Evolutionary conservation across 106 monocot genomes (phyloP), one percentile per base, ranked within the genome.

Genomic region (Allium cepa): DNA sequence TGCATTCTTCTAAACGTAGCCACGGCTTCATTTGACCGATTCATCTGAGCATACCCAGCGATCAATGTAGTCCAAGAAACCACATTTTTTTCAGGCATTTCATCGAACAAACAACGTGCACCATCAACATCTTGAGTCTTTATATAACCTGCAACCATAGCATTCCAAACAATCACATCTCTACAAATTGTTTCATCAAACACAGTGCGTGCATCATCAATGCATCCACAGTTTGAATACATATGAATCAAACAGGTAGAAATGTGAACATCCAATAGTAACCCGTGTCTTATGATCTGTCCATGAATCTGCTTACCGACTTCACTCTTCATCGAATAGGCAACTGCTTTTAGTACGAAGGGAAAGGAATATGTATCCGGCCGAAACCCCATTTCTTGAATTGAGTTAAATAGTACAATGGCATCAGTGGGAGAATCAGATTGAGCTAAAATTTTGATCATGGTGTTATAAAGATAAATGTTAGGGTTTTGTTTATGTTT

Each of bases 311-410:
- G 68, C 59, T 47, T 68, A 4, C 85, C 88, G 46, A 78, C 28
- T 27, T 59, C 63, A 16, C 77, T 8, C 17, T 10, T 13, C 11
- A 64, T 57, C 53, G 87, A 63, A 49, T 77, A 71, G 1, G 78
- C 79, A 11, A 69, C 82, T 10, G 80, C 92, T 47, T 85, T 92
- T 4, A 92, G 64, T 45, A 79, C 79, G 45, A 65, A 85, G 16
- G 92, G 87, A 73, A 85, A 85, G 15, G 92, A 88, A 27, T 78
- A 83, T 8, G 84, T 82, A 48, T 92, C 78, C 14, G 92, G 92
- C 13, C 78, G 79, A 63, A 79, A 65, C 11, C 80, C 82, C 15
- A 28, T 28, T 50, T 4, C 28, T 22, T 78, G 87, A 27, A 92
- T 82, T 26, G 57, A 27, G 28, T 69, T 59, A 50, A 76, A 92